Conservation (phyloP, 2,329 filamentous ascomycete genomes). For the Plectosphaerella sp. region DNA sequence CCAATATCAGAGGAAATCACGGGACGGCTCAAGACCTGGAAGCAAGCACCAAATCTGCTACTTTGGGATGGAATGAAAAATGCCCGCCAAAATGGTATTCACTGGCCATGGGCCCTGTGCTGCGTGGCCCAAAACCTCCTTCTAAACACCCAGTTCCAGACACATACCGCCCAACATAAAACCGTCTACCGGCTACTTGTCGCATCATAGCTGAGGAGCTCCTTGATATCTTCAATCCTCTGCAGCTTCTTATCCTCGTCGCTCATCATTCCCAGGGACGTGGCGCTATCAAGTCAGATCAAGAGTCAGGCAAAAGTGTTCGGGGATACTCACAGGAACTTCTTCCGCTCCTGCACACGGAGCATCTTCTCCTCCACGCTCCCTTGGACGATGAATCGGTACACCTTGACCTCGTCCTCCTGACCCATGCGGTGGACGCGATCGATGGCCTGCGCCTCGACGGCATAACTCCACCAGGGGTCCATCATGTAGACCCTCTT, state of each 20-base stretch:
- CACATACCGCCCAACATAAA: neutral
- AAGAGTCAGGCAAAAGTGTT: neutral
- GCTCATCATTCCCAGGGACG: slow-evolving; percentile 87
- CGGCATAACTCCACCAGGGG: slow-evolving; percentile 97
- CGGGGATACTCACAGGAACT: slow-evolving; percentile 70
- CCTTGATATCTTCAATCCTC: slow-evolving; percentile 89
- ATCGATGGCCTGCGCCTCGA: slow-evolving; percentile 96
- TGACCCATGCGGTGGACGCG: slow-evolving; percentile 97
- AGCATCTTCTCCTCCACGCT: slow-evolving; percentile 97
- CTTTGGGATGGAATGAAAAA: neutral
- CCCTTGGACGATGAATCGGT: slow-evolving; percentile 80
- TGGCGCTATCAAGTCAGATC: slow-evolving; percentile 57
- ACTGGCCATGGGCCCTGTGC: neutral
- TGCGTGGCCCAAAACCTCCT: neutral
- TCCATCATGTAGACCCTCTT: slow-evolving; percentile 98
- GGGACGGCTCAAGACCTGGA: neutral
- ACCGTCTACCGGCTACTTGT: neutral
- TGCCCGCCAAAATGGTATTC: neutral
- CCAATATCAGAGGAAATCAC: neutral
- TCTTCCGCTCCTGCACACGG: slow-evolving; percentile 89
- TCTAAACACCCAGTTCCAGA: neutral
- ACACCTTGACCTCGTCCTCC: slow-evolving; percentile 77
- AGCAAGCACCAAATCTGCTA: too few relatives aligned
- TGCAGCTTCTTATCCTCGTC: slow-evolving; percentile 90
- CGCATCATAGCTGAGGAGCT: slow-evolving; percentile 63